A percentile compares a stretch with the other conserved stretches of the same genome.
Conservation (phyloP, 1,284 basidiomycete genomes). For the Boletus hoseneyae region DNA sequence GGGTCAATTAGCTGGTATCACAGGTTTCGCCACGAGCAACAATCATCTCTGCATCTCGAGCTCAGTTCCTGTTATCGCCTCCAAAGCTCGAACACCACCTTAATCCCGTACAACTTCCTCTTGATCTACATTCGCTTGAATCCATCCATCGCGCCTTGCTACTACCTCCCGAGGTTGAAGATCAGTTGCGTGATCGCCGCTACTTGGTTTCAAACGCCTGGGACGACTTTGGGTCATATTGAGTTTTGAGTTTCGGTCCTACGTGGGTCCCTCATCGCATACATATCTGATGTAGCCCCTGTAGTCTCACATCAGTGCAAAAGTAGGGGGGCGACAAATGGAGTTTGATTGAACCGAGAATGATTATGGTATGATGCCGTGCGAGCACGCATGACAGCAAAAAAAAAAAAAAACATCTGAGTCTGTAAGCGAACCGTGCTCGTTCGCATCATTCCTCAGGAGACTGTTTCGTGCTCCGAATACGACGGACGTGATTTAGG, state of each 20-base stretch:
- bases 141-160: not conserved
- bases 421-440: conserved; percentile 6
- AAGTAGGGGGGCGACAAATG: not conserved
- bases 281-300: conserved; percentile 2
- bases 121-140: conserved; percentile 2
- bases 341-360: not conserved
- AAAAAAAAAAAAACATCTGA: not conserved
- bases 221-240: not conserved
- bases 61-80: conserved; percentile 10
- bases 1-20: conserved; percentile 1
- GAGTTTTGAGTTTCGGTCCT: not conserved
- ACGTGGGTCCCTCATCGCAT: too few species aligned
- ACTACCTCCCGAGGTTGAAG: too few species aligned
- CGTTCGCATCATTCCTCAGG: not conserved
- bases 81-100: not conserved
- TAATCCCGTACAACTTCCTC: not conserved
- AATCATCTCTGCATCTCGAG: conserved; percentile 4
- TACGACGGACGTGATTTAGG: not conserved
- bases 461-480: conserved; percentile 1
- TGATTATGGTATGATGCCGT: not conserved
- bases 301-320: not conserved
- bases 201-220: not conserved
- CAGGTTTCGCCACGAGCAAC: conserved; percentile 24
- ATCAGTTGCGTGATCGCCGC: too few species aligned
- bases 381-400: not conserved